phyloP scores from a whole-genome alignment of 495 filamentous ascomycete genomes.

The Talaromyces nanjingensis region DNA sequence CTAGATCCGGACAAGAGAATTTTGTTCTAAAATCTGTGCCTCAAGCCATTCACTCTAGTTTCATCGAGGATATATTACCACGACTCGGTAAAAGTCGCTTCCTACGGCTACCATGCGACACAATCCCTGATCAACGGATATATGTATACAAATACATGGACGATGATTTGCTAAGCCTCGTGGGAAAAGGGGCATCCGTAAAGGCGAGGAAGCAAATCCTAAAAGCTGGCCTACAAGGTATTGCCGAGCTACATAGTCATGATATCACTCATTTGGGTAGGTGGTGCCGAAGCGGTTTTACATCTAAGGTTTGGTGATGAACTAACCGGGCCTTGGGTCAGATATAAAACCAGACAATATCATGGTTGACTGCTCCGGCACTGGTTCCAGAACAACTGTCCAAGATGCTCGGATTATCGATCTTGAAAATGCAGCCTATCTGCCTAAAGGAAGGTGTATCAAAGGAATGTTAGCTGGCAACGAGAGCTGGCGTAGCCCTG shows the following conservation, averaged over 20 bases:
- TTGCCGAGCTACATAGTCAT: neutral
- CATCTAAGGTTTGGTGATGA: neutral
- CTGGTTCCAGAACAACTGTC: slow-evolving; percentile 33
- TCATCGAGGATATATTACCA: neutral
- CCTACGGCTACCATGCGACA: neutral
- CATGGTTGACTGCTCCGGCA: neutral
- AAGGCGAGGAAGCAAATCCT: neutral
- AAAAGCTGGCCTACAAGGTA: neutral
- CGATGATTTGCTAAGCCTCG: neutral
- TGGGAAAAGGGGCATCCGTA: neutral
- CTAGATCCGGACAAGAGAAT: slow-evolving; percentile 18
- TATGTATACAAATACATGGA: neutral
- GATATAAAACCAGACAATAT: neutral
- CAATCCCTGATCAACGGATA: neutral
- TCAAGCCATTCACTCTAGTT: neutral
- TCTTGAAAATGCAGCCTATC: neutral
- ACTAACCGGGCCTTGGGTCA: neutral
- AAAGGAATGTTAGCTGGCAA: slow-evolving; percentile 28
- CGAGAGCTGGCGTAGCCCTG: slow-evolving; percentile 30
- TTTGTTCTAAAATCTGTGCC: slow-evolving; percentile 20
- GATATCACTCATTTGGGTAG: neutral
- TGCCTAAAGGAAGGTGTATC: slow-evolving; percentile 20
- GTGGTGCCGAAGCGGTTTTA: neutral
- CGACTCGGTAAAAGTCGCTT: neutral
- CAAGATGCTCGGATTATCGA: slow-evolving; percentile 11